phyloP scores from a whole-genome alignment of 257 asterid species.

The Plantago major region DNA sequence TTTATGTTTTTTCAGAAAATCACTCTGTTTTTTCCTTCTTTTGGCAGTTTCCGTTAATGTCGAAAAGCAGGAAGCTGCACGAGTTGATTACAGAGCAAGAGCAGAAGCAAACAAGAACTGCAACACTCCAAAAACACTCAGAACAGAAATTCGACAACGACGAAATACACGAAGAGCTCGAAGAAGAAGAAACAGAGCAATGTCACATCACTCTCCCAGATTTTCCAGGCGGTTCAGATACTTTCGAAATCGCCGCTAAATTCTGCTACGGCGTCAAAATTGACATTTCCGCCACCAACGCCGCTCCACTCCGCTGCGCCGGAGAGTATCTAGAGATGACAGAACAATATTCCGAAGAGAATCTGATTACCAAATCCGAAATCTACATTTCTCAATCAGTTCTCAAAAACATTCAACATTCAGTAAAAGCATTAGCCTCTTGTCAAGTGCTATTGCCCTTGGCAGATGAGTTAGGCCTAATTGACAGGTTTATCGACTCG shows the following conservation, averaged over 20 bases:
- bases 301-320: constrained; percentile 81
- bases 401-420: constrained; percentile 46
- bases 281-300: constrained; percentile 64
- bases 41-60: constrained; percentile 86
- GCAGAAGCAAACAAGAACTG: constrained; percentile 28
- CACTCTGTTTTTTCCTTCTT: neutral
- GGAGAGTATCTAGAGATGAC: constrained; percentile 85
- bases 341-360: constrained; percentile 75
- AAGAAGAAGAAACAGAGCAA: constrained; percentile 30
- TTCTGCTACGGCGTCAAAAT: constrained; percentile 88
- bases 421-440: constrained; percentile 49
- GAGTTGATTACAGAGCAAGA: constrained; percentile 80
- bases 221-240: constrained; percentile 92
- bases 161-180: constrained; percentile 32
- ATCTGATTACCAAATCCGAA: constrained; percentile 76
- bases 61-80: constrained; percentile 81
- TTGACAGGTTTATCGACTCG: constrained; percentile 66
- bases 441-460: constrained; percentile 52
- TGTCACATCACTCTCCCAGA: constrained; percentile 66
- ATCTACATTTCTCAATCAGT: constrained; percentile 49
- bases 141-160: constrained; percentile 31
- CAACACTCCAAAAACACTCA: constrained; percentile 33
- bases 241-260: constrained; percentile 87
- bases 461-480: constrained; percentile 68
- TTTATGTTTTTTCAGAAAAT: too few relatives aligned